These are phyloP conservation scores for Pseudisothecium myosuroides DNA, from an alignment of 225 moss, liverwort and hornwort species.

Conservation along the genomic window DNA sequence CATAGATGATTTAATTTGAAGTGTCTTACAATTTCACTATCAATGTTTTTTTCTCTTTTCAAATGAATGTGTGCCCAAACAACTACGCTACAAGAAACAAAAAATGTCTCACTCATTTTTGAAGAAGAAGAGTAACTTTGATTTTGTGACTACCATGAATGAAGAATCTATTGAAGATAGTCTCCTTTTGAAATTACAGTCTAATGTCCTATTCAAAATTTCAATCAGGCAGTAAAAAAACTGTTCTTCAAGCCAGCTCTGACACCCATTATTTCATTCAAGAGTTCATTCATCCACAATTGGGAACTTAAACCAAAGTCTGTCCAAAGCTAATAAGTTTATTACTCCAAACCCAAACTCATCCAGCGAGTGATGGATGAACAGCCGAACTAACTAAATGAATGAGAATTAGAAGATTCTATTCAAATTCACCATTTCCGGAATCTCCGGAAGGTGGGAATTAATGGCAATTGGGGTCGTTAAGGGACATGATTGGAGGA, in stretches of 20 bases:
- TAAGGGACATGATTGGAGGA: background rate
- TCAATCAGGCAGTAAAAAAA: background rate
- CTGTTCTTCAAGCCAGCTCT: no score
- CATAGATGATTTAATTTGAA: background rate
- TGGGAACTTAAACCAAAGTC: no score
- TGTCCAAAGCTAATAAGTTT: background rate
- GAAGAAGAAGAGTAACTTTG: background rate
- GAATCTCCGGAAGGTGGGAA: background rate
- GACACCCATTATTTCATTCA: background rate
- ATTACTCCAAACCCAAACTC: background rate
- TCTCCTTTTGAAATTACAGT: background rate
- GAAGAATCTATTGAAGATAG: accelerated
- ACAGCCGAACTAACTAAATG: background rate
- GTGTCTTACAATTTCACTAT: background rate
- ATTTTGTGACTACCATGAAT: accelerated
- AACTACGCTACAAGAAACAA: background rate
- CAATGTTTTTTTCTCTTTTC: background rate
- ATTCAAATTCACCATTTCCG: background rate
- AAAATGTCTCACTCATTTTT: background rate
- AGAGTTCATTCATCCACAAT: background rate
- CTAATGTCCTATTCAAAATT: background rate
- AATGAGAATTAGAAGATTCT: background rate
- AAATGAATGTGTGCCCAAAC: background rate
- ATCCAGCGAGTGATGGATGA: background rate
- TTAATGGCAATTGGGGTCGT: background rate